Evolutionary conservation across 2,329 filamentous ascomycete genomes (phyloP).

Genomic region (Fonsecaea pugnacius): DNA sequence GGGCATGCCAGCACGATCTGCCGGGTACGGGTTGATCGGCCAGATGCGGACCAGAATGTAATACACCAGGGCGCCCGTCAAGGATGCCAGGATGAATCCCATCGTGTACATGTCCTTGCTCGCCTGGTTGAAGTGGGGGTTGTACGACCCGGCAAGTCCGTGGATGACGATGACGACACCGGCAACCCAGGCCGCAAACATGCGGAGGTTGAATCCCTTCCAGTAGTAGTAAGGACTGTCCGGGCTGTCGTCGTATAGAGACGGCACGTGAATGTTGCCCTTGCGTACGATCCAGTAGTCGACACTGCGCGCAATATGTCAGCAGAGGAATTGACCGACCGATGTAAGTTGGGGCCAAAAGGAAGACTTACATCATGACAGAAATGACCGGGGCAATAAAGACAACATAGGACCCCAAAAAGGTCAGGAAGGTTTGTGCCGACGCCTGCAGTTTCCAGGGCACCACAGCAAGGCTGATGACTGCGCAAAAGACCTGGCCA

Average conservation of each 20-base stretch:
- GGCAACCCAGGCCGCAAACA: slow-evolving; percentile 36
- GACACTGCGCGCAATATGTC: slow-evolving; percentile 17
- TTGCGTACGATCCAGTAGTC: slow-evolving; percentile 44
- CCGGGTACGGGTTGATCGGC: slow-evolving; percentile 2
- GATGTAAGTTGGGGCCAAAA: not conserved
- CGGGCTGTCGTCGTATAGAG: slow-evolving; percentile 40
- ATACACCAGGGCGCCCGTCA: slow-evolving; percentile 34
- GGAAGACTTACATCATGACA: slow-evolving; percentile 39
- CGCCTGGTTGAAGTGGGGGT: slow-evolving; percentile 24
- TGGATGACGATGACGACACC: slow-evolving; percentile 37
- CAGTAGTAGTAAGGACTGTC: slow-evolving; percentile 43
- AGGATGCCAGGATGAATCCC: slow-evolving; percentile 38
- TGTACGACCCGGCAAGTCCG: slow-evolving; percentile 36
- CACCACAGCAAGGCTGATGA: slow-evolving; percentile 3
- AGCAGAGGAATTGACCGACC: not conserved
- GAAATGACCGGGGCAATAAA: slow-evolving; percentile 35
- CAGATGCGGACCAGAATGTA: slow-evolving; percentile 28
- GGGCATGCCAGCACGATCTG: not conserved
- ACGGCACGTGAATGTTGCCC: slow-evolving; percentile 43
- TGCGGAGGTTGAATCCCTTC: slow-evolving; percentile 41
- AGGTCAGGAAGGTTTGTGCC: slow-evolving; percentile 37
- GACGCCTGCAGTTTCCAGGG: slow-evolving; percentile 16
- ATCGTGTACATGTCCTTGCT: slow-evolving; percentile 37
- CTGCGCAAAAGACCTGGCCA: slow-evolving; percentile 6
- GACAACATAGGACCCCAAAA: slow-evolving; percentile 37